Evolutionary conservation across 2,329 filamentous ascomycete species (phyloP), one percentile per base, ranked within the genome.

Genomic region (Fusarium coicis): DNA sequence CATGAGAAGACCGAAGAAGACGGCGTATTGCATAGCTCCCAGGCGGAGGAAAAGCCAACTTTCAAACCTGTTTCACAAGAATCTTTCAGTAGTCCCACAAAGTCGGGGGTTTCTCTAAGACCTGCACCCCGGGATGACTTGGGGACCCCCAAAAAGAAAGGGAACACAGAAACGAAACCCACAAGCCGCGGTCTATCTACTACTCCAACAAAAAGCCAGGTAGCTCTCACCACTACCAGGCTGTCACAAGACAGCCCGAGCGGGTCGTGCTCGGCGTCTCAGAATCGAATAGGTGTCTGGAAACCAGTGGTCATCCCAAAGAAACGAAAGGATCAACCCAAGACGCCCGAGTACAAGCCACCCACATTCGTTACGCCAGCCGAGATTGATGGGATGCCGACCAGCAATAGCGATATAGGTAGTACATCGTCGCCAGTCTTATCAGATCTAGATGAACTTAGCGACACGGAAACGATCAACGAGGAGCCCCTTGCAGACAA

Each of bases 371-470:
- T 69, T 37, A 36, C 55, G 21, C 70, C 70, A 37, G 16, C 52
- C 19, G 57, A 59, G 21, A 52, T 73, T n/a, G 70, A 74, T 66
- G 44, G 30, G 18, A 47, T 54, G 34, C 36, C 37, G 36, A 26
- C 42, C 5, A 50, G 40, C 21, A 61, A 50, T 21, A 28, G 32
- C 18, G 28, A 58, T 43, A 26, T 16, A 26, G 32, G 50, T n/a
- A 52, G 26, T n/a, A 14, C 49, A 23, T 72, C 71, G 28, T 66
- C 64, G 9, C 65, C 50, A 43, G 23, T 60, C 32, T 50, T 77
- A 12, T 75, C 72, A 21, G 72, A 75, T 50, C 47, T 66, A 28
- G 75, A 77, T 43, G 50, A 55, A 15, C 58, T 52, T 36, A 68
- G 54, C 40, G 63, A 68, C 28, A 53, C 53, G 21, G 54, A 64